These are phyloP conservation scores for Thielaviopsis populi DNA, from an alignment of 2,329 filamentous ascomycete genomes.

Conservation along the genomic window DNA sequence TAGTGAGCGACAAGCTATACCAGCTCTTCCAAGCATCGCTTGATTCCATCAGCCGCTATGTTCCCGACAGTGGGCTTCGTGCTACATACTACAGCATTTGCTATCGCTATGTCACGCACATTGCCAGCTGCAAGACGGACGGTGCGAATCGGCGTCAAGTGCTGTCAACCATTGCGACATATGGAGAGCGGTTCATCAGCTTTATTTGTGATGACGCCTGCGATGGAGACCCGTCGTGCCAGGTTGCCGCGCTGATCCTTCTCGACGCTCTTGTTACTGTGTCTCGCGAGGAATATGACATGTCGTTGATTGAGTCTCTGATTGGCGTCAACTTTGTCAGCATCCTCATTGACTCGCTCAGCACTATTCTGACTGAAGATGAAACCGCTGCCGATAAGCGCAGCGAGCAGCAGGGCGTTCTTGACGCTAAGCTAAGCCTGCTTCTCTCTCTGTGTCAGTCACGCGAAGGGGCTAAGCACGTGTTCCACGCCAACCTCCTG, in stretches of 20 bases:
- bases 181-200: constrained; percentile 67
- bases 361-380: constrained; percentile 56
- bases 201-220: constrained; percentile 88
- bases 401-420: constrained; percentile 35
- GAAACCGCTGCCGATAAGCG: constrained; percentile 25
- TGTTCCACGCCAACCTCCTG: constrained; percentile 84
- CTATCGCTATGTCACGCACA: constrained; percentile 66
- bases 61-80: constrained; percentile 55
- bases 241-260: constrained; percentile 75
- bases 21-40: constrained; percentile 83
- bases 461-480: constrained; percentile 64
- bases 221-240: constrained; percentile 63
- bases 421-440: constrained; percentile 62
- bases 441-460: constrained; percentile 75
- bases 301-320: constrained; percentile 62
- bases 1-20: constrained; percentile 77
- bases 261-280: constrained; percentile 63
- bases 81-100: constrained; percentile 84
- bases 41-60: constrained; percentile 59
- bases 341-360: constrained; percentile 76
- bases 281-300: constrained; percentile 54
- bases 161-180: constrained; percentile 52
- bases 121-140: constrained; percentile 33
- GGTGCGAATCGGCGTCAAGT: constrained; percentile 41
- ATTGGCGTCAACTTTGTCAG: constrained; percentile 81